A percentile compares a stretch with the other conserved stretches of the same genome.
These are phyloP conservation scores for Zygotorulaspora sp. DNA, from an alignment of 805 yeast genomes.

Conservation along the genomic window DNA sequence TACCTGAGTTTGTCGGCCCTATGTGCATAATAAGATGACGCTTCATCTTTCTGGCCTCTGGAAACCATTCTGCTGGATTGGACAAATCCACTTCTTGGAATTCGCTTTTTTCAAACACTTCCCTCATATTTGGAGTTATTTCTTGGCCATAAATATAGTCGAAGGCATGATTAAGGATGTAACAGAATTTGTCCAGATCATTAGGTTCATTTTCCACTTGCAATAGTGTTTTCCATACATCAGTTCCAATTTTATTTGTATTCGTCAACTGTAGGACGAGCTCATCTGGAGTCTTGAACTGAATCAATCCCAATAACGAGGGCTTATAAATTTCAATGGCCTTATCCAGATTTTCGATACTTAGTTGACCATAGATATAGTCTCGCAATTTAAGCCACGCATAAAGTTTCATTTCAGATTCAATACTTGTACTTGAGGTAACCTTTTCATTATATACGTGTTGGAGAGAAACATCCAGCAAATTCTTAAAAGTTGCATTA, in stretches of 20 bases:
- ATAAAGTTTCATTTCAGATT: constrained; percentile 7
- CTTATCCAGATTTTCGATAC: constrained; percentile 6
- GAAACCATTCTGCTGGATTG: constrained; percentile 75
- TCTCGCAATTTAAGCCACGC: constrained; percentile 21
- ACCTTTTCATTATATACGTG: constrained; percentile 19
- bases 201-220: background rate
- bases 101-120: constrained; percentile 13
- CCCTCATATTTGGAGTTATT: constrained; percentile 20
- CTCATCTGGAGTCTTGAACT: constrained; percentile 17
- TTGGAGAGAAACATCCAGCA: constrained; percentile 16
- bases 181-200: constrained; percentile 12
- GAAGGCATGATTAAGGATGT: constrained; percentile 17
- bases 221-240: constrained; percentile 14
- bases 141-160: constrained; percentile 26
- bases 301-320: constrained; percentile 13
- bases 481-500: constrained; percentile 10
- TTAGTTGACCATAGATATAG: constrained; percentile 16
- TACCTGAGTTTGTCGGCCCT: constrained; percentile 97
- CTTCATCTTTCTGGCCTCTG: constrained; percentile 73
- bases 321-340: constrained; percentile 7
- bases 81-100: constrained; percentile 40
- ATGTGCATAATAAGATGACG: constrained; percentile 86
- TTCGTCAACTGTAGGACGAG: constrained; percentile 18
- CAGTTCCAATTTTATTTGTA: constrained; percentile 9
- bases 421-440: constrained; percentile 6